Evolutionary conservation across 805 yeast species (phyloP).

Genomic region (Pichia nanzhaoensis): DNA sequence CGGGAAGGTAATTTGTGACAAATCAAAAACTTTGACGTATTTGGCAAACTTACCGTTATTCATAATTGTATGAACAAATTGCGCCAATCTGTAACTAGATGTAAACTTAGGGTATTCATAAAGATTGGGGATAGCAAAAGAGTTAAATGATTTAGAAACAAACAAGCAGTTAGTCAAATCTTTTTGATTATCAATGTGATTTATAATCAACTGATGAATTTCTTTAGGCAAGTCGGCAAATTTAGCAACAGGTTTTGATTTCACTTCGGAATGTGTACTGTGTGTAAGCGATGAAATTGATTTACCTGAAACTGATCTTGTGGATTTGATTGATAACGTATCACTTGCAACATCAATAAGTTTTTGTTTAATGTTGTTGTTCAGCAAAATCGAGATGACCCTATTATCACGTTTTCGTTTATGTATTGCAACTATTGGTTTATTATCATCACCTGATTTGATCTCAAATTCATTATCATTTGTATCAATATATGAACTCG

Average conservation of each 20-base stretch:
- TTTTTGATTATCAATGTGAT: constrained; percentile 31
- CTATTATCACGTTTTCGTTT: constrained; percentile 8
- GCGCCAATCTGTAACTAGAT: constrained; percentile 75
- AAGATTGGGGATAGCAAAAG: constrained; percentile 45
- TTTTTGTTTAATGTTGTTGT: constrained; percentile 23
- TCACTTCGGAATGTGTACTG: constrained; percentile 2
- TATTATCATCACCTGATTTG: constrained; percentile 4
- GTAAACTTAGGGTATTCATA: constrained; percentile 51
- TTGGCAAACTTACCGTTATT: constrained; percentile 48
- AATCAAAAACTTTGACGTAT: constrained; percentile 50
- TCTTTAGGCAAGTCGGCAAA: constrained; percentile 37
- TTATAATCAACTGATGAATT: constrained; percentile 34
- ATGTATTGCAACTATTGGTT: constrained; percentile 6
- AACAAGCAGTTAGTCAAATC: constrained; percentile 41
- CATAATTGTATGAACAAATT: constrained; percentile 64
- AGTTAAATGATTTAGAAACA: constrained; percentile 45
- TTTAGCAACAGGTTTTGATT: constrained; percentile 5
- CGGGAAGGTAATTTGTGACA: constrained; percentile 45
- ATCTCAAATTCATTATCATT: constrained; percentile 14
- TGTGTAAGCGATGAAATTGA: constrained; percentile 7
- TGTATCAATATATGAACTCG: constrained; percentile 34
- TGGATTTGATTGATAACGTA: constrained; percentile 31
- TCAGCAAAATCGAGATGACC: constrained; percentile 33
- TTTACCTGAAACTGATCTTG: constrained; percentile 16
- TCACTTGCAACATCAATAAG: constrained; percentile 28